A percentile compares a stretch with the other conserved stretches of the same genome.
Conservation (phyloP, 768 basidiomycete genomes). For the Agrocybe praecox region DNA sequence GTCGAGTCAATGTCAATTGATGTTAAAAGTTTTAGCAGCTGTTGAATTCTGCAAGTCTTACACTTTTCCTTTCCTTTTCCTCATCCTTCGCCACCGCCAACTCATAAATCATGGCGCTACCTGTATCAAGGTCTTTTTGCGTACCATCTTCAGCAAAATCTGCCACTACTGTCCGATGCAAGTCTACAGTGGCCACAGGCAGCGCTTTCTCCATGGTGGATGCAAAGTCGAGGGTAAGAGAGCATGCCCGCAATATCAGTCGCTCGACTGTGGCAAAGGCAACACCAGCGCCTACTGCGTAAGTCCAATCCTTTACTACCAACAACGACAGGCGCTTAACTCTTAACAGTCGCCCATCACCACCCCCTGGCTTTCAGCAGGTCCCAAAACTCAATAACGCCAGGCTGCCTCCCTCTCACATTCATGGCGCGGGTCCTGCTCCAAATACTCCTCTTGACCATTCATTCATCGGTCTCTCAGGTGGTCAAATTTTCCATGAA, state of each 20-base stretch:
- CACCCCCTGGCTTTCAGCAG: slow-evolving; percentile 56
- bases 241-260: slow-evolving; percentile 77
- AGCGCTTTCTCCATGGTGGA: slow-evolving; percentile 59
- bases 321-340: too few species aligned
- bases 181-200: slow-evolving; percentile 22
- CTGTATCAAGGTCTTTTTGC: slow-evolving; percentile 25
- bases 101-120: slow-evolving; percentile 25
- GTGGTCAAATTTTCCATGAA: slow-evolving; percentile 98
- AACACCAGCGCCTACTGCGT: slow-evolving; percentile 64
- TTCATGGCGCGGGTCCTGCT: slow-evolving; percentile 38
- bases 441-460: slow-evolving; percentile 64
- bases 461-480: slow-evolving; percentile 92
- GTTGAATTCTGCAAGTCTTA: slow-evolving; percentile 1
- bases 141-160: slow-evolving; percentile 21
- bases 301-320: slow-evolving; percentile 27
- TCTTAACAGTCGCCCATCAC: slow-evolving; percentile 56
- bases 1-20: slow-evolving; percentile 12
- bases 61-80: not conserved
- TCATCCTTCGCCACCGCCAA: not conserved
- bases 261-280: slow-evolving; percentile 65
- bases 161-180: slow-evolving; percentile 24
- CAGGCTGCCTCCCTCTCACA: slow-evolving; percentile 29
- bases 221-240: slow-evolving; percentile 79
- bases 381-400: slow-evolving; percentile 38
- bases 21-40: slow-evolving; percentile 13